Evolutionary conservation across 2,329 filamentous ascomycete genomes (phyloP), one percentile per base, ranked within the genome.

Genomic region (Dothistroma pini): DNA sequence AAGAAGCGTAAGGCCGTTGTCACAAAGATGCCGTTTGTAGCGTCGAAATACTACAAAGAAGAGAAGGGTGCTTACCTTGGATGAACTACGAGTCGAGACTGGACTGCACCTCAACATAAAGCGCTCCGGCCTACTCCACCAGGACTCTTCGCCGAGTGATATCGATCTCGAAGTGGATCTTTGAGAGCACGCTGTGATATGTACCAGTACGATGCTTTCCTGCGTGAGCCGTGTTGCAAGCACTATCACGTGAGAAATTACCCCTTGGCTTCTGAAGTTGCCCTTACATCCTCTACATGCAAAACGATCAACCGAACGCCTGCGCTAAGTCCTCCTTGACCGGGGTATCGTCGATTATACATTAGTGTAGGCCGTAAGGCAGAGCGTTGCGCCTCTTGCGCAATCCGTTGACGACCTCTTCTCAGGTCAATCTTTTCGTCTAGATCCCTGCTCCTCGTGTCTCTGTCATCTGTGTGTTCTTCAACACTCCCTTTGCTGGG

Each of bases 11-110:
- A 86, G 77, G 92, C 88, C 0, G 83, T 84, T 3, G 89, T 96
- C 34, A 83, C 86, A 9, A 93, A 93, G 80, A 95, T 96, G 92
- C 93, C 93, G 1, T 96, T 96, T 75, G 83, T 96, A 56, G 83
- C 86, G 55, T 86, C 83, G 70, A 92, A 90, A 77, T 96, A 96
- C 76, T 89, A 84, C 76, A 87, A 78, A 62, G 74, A 62, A 47
- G 57, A 57, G 41, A 38, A 49, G 57, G 47, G 56, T 47, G 44
- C 63, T 53, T 48, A 62, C 52, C 25, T 63, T 35, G 58, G 29
- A 21, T 31, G 34, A 59, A 10, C n/a, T 29, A n/a, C 48, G 21
- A 25, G 8, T 25, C 11, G 6, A 25, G 22, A 12, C 48, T 29
- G 48, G 31, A 53, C 34, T 54, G 49, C 16, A 29, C 9, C 48